Percentiles rank a stretch among this genome's conserved stretches.
phyloP scores from a whole-genome alignment of 2,329 filamentous ascomycete species.

The Colletotrichum sp. region DNA sequence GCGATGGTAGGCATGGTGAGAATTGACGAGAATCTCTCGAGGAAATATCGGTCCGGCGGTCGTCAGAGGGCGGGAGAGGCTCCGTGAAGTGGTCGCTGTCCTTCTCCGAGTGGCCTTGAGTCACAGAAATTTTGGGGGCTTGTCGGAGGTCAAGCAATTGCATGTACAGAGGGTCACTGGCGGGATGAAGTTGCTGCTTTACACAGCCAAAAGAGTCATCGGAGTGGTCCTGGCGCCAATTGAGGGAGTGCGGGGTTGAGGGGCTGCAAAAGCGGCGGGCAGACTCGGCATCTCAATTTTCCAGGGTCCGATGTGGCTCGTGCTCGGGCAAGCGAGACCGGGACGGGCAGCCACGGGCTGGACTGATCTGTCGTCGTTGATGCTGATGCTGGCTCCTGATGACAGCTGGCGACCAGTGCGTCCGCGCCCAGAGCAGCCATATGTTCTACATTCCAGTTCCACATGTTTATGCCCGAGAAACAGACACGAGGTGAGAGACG shows the following conservation, averaged over 20 bases:
- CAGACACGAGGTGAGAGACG: not conserved
- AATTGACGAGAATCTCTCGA: slow-evolving; percentile 11
- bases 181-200: slow-evolving; percentile 19
- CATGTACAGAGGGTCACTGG: slow-evolving; percentile 5
- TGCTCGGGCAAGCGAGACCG: not conserved
- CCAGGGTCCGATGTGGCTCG: slow-evolving; percentile 18
- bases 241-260: slow-evolving; percentile 15
- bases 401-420: slow-evolving; percentile 13
- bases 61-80: slow-evolving; percentile 13
- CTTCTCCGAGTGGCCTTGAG: slow-evolving; percentile 30
- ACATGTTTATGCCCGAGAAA: not conserved
- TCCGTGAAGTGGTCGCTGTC: slow-evolving; percentile 6
- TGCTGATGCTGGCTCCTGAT: not conserved
- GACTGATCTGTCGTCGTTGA: not conserved
- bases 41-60: not conserved
- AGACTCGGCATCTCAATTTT: slow-evolving; percentile 19
- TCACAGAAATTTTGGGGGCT: slow-evolving; percentile 45
- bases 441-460: not conserved
- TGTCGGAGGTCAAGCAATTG: slow-evolving; percentile 13
- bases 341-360: not conserved
- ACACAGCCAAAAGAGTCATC: not conserved
- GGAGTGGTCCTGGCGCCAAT: not conserved
- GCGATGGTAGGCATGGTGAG: slow-evolving; percentile 88
- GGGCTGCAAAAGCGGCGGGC: slow-evolving; percentile 16
- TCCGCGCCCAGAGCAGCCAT: not conserved